phyloP scores from a whole-genome alignment of 2,329 filamentous ascomycete genomes.

The Orbilia ellipsospora region DNA sequence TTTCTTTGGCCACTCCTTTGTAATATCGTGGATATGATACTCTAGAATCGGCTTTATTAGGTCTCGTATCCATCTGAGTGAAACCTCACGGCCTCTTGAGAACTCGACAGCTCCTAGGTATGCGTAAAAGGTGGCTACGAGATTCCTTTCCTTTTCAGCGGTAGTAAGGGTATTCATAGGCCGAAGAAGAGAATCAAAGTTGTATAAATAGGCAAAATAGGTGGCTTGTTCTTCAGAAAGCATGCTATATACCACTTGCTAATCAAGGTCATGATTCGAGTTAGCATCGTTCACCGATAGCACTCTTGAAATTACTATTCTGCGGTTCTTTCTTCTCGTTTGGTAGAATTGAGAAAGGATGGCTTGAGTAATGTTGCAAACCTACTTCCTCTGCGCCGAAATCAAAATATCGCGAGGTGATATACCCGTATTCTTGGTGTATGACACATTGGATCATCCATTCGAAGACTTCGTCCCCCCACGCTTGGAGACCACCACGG shows the following conservation, averaged over 20 bases:
- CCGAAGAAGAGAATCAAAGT: constrained; percentile 17
- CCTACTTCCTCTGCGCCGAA: constrained; percentile 10
- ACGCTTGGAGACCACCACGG: constrained; percentile 13
- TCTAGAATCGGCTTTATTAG: constrained; percentile 28
- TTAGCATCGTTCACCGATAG: too few species aligned
- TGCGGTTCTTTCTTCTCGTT: too few species aligned
- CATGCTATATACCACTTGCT: background rate
- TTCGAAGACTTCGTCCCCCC: constrained; percentile 29
- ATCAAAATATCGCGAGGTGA: constrained; percentile 15
- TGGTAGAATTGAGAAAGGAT: background rate
- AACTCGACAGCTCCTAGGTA: constrained; percentile 29
- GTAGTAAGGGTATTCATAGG: constrained; percentile 2
- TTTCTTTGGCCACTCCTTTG: background rate
- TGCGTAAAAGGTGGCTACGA: constrained; percentile 24
- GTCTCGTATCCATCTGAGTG: constrained; percentile 22
- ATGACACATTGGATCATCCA: constrained; percentile 28
- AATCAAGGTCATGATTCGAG: background rate
- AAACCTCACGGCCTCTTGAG: constrained; percentile 5
- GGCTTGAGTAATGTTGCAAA: background rate
- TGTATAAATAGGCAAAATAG: constrained; percentile 29
- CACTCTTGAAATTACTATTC: too few species aligned
- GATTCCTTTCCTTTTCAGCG: constrained; percentile 15
- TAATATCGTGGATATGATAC: constrained; percentile 15
- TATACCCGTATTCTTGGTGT: constrained; percentile 16
- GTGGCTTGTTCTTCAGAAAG: constrained; percentile 7